phyloP scores from a whole-genome alignment of 192 early-diverging fungal genomes.

The Coemansia sp. region DNA sequence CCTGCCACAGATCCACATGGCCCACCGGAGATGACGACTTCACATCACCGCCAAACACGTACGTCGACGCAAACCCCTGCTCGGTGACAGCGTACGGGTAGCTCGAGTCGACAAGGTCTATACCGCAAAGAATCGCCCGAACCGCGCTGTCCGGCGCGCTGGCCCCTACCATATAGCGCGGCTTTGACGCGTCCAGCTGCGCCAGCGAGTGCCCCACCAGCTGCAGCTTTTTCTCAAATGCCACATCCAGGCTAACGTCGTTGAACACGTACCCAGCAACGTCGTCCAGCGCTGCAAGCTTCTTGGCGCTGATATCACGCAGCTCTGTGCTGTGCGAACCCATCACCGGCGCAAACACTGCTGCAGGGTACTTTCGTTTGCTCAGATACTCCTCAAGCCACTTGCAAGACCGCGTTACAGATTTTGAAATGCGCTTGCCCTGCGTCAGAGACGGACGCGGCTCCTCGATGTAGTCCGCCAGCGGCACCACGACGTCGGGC shows the following conservation, averaged over 20 bases:
- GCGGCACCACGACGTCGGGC: conserved; percentile 43
- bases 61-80: conserved; percentile 63
- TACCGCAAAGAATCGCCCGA: conserved; percentile 49
- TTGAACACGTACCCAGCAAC: conserved; percentile 40
- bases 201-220: conserved; percentile 33
- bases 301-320: conserved; percentile 28
- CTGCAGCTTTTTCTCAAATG: conserved; percentile 26
- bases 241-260: conserved; percentile 30
- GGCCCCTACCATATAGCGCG: conserved; percentile 48
- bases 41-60: conserved; percentile 32
- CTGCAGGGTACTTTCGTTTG: conserved; percentile 10
- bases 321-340: conserved; percentile 40
- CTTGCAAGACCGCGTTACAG: conserved; percentile 30
- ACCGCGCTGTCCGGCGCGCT: conserved; percentile 42
- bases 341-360: conserved; percentile 47
- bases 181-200: conserved; percentile 29
- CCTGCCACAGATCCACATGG: conserved; percentile 57
- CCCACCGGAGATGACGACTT: background rate
- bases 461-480: conserved; percentile 43
- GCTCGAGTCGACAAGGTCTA: conserved; percentile 71
- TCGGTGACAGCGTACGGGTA: conserved; percentile 65
- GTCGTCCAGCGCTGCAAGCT: conserved; percentile 14
- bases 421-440: conserved; percentile 50
- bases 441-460: conserved; percentile 34
- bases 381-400: conserved; percentile 50